phyloP scores from a whole-genome alignment of 495 filamentous ascomycete species.

The Chaetomium tenue region DNA sequence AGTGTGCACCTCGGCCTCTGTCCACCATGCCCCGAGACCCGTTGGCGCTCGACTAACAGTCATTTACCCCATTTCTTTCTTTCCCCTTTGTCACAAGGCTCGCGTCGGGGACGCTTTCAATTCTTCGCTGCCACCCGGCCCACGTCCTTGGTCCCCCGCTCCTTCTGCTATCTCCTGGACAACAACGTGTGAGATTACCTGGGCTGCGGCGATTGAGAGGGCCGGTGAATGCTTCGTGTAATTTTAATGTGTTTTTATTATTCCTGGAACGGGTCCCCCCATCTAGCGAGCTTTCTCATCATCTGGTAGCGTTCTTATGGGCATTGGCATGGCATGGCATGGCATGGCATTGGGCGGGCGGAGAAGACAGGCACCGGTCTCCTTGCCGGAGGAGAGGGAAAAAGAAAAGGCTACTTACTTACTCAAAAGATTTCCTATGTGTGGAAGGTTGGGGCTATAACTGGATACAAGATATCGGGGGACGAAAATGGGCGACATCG shows the following conservation, averaged over 20 bases:
- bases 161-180: neutral
- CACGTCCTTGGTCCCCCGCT: neutral
- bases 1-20: conserved; percentile 31
- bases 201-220: neutral
- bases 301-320: conserved; percentile 6
- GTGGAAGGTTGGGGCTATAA: neutral
- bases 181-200: neutral
- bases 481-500: neutral
- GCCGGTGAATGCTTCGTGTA: conserved; percentile 8
- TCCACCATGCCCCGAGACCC: conserved; percentile 26
- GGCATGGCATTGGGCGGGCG: conserved; percentile 2
- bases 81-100: conserved; percentile 3
- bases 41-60: neutral
- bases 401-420: conserved; percentile 3
- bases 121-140: conserved; percentile 7
- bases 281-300: neutral
- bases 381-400: neutral
- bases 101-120: conserved; percentile 18
- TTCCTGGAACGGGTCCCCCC: neutral
- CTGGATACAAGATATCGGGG: conserved; percentile 4
- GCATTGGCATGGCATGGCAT: conserved; percentile 11
- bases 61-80: conserved; percentile 2
- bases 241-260: conserved; percentile 14
- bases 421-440: neutral
- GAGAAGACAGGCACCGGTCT: neutral